phyloP scores from a whole-genome alignment of 371 early-diverging fungal genomes.

The Mortierella sp. region DNA sequence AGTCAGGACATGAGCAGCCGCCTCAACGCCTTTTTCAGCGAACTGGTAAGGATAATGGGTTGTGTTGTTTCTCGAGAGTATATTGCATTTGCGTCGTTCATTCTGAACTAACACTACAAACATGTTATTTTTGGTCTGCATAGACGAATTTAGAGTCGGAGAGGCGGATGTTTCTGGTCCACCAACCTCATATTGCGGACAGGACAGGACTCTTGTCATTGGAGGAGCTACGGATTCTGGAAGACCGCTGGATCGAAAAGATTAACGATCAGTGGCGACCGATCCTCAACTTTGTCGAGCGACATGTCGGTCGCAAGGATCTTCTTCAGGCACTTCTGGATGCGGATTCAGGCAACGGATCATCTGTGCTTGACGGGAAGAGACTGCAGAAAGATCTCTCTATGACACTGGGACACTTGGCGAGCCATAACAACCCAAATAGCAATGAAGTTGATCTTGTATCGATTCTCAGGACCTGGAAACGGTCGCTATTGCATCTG shows the following conservation, averaged over 20 bases:
- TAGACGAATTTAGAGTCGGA: conserved; percentile 29
- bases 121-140: not conserved
- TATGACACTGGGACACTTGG: conserved; percentile 5
- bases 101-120: not conserved
- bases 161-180: conserved; percentile 15
- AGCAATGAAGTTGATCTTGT: conserved; percentile 4
- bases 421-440: not conserved
- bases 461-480: conserved; percentile 27
- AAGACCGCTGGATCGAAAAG: conserved; percentile 32
- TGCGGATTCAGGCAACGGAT: conserved; percentile 14
- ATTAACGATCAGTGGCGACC: conserved; percentile 32
- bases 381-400: conserved; percentile 6
- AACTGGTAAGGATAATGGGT: conserved; percentile 13
- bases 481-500: conserved; percentile 16
- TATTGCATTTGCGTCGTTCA: too few relatives aligned
- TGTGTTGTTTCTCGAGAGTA: not conserved
- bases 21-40: not conserved
- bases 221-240: conserved; percentile 26
- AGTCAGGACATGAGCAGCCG: conserved; percentile 24
- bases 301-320: conserved; percentile 21
- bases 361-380: conserved; percentile 2
- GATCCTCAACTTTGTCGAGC: conserved; percentile 30
- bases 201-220: conserved; percentile 1
- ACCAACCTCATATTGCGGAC: conserved; percentile 14
- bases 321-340: conserved; percentile 21